Percentiles rank a stretch among this genome's conserved stretches.
Evolutionary conservation across 345 rosid genomes (phyloP).

Genomic region (Isatis tinctoria): DNA sequence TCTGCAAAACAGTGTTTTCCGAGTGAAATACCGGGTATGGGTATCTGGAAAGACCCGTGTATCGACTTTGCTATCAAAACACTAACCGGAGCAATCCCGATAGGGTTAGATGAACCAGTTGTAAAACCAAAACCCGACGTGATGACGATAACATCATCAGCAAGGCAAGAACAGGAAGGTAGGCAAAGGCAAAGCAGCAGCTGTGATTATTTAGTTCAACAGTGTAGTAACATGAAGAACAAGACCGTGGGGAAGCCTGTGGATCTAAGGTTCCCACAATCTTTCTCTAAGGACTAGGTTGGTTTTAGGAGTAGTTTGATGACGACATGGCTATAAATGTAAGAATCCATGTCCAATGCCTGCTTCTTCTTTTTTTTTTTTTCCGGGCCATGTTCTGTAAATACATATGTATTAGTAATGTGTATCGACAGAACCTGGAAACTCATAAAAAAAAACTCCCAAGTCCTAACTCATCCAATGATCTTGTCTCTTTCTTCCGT

Average conservation of each 20-base stretch:
- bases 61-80: conserved; percentile 94
- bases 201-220: conserved; percentile 4
- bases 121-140: not conserved
- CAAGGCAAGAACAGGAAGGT: not conserved
- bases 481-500: not conserved
- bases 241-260: conserved; percentile 5
- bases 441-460: not conserved
- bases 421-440: conserved; percentile 10
- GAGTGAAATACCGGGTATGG: conserved; percentile 34
- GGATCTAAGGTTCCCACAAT: not conserved
- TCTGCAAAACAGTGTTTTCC: conserved; percentile 32
- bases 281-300: conserved; percentile 3
- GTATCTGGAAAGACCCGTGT: conserved; percentile 85
- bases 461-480: not conserved
- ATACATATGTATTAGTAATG: conserved; percentile 7
- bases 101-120: conserved; percentile 35
- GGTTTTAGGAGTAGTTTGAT: not conserved
- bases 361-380: not conserved
- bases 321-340: not conserved
- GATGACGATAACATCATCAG: not conserved
- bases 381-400: conserved; percentile 8
- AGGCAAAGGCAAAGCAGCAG: conserved; percentile 9
- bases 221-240: conserved; percentile 12
- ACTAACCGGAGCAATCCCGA: conserved; percentile 72
- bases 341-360: conserved; percentile 1